A percentile compares a stretch with the other conserved stretches of the same genome.
Conservation (phyloP, 352 stramenopile species). For the Phytophthora ramorum region DNA sequence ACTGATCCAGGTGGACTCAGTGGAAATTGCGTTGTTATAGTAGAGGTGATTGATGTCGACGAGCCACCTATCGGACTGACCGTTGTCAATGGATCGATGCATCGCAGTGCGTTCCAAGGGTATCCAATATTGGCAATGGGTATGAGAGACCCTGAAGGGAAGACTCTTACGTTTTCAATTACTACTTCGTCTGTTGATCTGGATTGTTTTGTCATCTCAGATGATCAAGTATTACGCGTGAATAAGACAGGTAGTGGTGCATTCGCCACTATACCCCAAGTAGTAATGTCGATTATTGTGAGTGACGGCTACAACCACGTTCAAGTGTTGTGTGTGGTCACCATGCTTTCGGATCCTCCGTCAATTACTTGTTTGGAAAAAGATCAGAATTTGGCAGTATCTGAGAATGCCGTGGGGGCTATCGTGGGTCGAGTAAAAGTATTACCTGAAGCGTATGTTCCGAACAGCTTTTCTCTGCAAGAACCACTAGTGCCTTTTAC, state of each 20-base stretch:
- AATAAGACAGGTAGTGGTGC: slow-evolving; percentile 9
- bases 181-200: not conserved
- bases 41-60: slow-evolving; percentile 52
- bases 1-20: slow-evolving; percentile 42
- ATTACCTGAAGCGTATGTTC: slow-evolving; percentile 14
- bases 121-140: slow-evolving; percentile 28
- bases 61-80: slow-evolving; percentile 42
- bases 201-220: slow-evolving; percentile 21
- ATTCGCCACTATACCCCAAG: not conserved
- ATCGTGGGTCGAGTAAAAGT: slow-evolving; percentile 15
- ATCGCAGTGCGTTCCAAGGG: slow-evolving; percentile 16
- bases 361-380: slow-evolving; percentile 45
- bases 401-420: slow-evolving; percentile 26
- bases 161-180: slow-evolving; percentile 16
- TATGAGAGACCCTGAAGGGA: slow-evolving; percentile 27
- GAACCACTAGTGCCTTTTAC: slow-evolving; percentile 37
- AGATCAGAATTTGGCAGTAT: slow-evolving; percentile 12
- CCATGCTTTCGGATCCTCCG: slow-evolving; percentile 36
- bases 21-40: slow-evolving; percentile 35
- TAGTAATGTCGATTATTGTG: slow-evolving; percentile 22
- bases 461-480: slow-evolving; percentile 11
- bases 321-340: slow-evolving; percentile 19
- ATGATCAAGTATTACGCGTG: slow-evolving; percentile 21
- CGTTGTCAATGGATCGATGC: slow-evolving; percentile 43
- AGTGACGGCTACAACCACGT: slow-evolving; percentile 33